Conservation (phyloP, 805 yeast species). For the Candida mattraensis region DNA sequence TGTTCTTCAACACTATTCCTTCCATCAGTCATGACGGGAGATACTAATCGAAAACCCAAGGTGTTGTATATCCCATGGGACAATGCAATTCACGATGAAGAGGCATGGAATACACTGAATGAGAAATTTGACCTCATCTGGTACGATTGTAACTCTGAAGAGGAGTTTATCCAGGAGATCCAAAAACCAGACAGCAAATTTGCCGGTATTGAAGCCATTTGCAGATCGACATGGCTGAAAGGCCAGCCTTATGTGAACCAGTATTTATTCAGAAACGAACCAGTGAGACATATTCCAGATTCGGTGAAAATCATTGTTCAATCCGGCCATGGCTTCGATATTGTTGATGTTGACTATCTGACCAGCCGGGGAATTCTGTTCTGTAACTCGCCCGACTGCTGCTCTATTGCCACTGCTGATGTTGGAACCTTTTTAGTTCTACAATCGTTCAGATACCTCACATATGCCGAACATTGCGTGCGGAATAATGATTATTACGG, state of each 20-base stretch:
- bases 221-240: conserved; percentile 40
- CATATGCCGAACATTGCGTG: conserved; percentile 39
- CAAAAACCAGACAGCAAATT: conserved; percentile 37
- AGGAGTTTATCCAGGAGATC: conserved; percentile 37
- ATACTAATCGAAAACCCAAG: conserved; percentile 35
- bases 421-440: conserved; percentile 36
- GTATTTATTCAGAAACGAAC: conserved; percentile 34
- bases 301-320: conserved; percentile 37
- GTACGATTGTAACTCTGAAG: conserved; percentile 35
- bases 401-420: conserved; percentile 42
- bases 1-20: no score
- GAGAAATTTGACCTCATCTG: conserved; percentile 37
- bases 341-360: conserved; percentile 38
- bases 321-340: conserved; percentile 42
- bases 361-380: conserved; percentile 35
- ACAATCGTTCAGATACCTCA: conserved; percentile 36
- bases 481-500: conserved; percentile 35
- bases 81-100: conserved; percentile 37
- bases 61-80: conserved; percentile 41
- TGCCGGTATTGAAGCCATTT: conserved; percentile 37
- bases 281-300: conserved; percentile 34
- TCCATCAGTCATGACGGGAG: no score
- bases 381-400: conserved; percentile 40
- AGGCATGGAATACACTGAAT: conserved; percentile 37
- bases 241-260: conserved; percentile 40